A percentile compares a stretch with the other conserved stretches of the same genome.
These are phyloP conservation scores for Monosporozyma aquatica DNA, from an alignment of 805 yeast species.

Conservation along the genomic window DNA sequence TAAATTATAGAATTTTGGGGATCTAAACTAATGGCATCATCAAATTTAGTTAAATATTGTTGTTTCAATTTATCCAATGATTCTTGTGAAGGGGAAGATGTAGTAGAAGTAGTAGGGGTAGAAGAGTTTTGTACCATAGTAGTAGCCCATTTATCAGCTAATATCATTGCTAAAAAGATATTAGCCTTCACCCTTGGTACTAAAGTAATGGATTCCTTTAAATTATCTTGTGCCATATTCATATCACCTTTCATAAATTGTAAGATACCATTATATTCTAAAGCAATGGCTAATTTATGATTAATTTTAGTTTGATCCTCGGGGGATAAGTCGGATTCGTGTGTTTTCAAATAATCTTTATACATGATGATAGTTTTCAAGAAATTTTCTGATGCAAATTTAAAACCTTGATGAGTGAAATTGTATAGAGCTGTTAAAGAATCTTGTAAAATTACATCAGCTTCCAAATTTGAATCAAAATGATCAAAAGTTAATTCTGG, in stretches of 20 bases:
- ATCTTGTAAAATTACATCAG: slow-evolving; percentile 54
- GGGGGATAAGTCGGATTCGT: too few relatives aligned
- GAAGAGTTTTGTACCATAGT: slow-evolving; percentile 11
- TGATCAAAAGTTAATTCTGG: slow-evolving; percentile 41
- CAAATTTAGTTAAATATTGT: slow-evolving; percentile 59
- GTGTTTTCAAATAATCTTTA: slow-evolving; percentile 5
- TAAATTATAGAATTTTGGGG: slow-evolving; percentile 71
- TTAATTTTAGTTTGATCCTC: too few relatives aligned
- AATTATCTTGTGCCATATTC: slow-evolving; percentile 49
- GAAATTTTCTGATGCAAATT: slow-evolving; percentile 34
- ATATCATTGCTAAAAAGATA: slow-evolving; percentile 70
- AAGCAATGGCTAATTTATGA: slow-evolving; percentile 62
- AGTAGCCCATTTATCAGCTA: slow-evolving; percentile 77
- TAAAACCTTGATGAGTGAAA: slow-evolving; percentile 34
- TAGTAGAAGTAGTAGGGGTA: too few relatives aligned
- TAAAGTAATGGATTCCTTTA: slow-evolving; percentile 56
- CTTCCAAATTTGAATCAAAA: slow-evolving; percentile 46
- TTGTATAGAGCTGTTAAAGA: slow-evolving; percentile 51
- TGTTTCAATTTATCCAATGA: slow-evolving; percentile 16
- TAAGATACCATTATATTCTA: slow-evolving; percentile 77
- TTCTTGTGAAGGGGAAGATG: too few relatives aligned
- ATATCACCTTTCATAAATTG: slow-evolving; percentile 72
- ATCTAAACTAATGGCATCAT: slow-evolving; percentile 58
- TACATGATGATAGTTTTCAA: slow-evolving; percentile 50
- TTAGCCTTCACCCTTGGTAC: slow-evolving; percentile 75